Base-by-base conservation (phyloP, 2,329 filamentous ascomycete genomes). In the Clarireedia monteithiana region DNA sequence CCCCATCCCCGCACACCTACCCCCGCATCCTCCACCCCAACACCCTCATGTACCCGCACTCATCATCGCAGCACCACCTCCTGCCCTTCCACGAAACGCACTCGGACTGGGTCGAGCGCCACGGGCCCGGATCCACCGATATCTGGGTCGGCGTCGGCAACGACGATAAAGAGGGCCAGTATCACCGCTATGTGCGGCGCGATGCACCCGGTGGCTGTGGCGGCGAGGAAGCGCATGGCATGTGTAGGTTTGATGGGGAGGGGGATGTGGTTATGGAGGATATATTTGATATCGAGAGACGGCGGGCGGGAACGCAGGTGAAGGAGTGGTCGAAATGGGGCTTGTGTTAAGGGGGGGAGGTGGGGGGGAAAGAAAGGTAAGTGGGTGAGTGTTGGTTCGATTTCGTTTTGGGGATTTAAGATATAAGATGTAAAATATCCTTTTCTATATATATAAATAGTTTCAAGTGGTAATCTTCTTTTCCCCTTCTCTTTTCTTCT, bases 191-290 rank as follows among this genome's bases (percentile, higher is more conserved):
- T 6, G 23, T 36, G 1, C 42, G 45, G 36, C 17, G 24, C 0
- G 23, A 23, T 24, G 6, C 52, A 4, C 52, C 52, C 1, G 52
- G 52, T 0, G 52, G 52, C 4, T 1, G 0, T 7, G 52, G 52
- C 0, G 45, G 46, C 0, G 36, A n/a, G 17, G 52, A 55, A 7
- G 14, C 9, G 24, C 36, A 24, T 0, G 38, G 46, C 0, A 6
- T 50, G 46, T 39, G 34, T n/a, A 20, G 5, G 46, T 34, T 49
- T 42, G 46, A 55, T 55, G 38, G 1, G 23, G 3, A 26, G 17
- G 52, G 52, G 3, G 52, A 55, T 55, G 5, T 55, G 36, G 10
- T 12, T 1, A 55, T 55, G 52, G 23, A 39, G 17, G 51, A 54
- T 49, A 54, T 54, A 14, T 36, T 50, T 24, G 52, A 44, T 20